Evolutionary conservation across 2,329 filamentous ascomycete genomes (phyloP), one percentile per base, ranked within the genome.

Genomic region (Cytospora piceicola): DNA sequence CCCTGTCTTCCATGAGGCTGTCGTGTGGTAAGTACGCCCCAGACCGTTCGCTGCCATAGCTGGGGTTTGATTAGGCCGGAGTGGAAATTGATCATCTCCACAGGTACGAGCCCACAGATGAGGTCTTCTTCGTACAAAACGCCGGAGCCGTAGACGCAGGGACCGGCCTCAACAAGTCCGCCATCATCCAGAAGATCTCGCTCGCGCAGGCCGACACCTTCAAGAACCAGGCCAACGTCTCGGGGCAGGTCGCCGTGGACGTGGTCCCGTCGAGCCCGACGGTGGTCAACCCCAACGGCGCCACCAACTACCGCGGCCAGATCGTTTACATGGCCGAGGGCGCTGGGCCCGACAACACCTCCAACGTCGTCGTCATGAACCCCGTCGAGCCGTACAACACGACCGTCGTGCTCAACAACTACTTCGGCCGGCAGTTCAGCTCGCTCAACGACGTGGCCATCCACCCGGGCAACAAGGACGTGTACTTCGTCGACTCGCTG

Each of bases 401-500:
- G 0, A 82, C 81, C 5, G 80, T 81, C 0, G 75, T 90, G 15
- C 65, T 89, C 20, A 86, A 86, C 69, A 86, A 85, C 72, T 90
- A 79, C 72, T 85, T 85, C 58, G 85, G 86, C 22, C 81, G 85
- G 3, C 79, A 83, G 51, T 89, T 88, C 75, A 86, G 82, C 72
- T 88, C 85, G 0, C 74, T 88, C 14, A 88, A 88, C 68, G 87
- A 89, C 67, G 78, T 85, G 0, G 78, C 80, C 1, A 72, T 86
- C 63, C 81, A 88, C 69, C 79, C 85, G 34, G 72, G 74, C 14
- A 87, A 82, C 64, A 79, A 80, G n/a, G 81, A 85, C 30, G 76
- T 89, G n/a, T 90, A 87, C 77, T 89, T 90, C 70, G 89, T 86
- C 1, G 87, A 90, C 65, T 82, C 84, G 0, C 78, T 82, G 9